These are phyloP conservation scores for Dalbergia cochinchinensis DNA, from an alignment of 306 rosid species.

Conservation along the genomic window DNA sequence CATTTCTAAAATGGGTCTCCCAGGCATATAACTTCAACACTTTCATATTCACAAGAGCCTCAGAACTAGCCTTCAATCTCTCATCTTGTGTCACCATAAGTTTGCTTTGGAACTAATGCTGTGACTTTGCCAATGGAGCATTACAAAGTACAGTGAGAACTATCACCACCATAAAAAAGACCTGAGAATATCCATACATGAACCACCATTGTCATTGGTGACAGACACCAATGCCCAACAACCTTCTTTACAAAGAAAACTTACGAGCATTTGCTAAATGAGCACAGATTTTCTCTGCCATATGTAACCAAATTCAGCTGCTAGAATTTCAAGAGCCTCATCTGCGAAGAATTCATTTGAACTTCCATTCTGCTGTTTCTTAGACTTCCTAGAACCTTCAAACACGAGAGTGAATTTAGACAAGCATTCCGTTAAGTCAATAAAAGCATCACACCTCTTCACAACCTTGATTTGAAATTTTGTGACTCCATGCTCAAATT, in stretches of 20 bases:
- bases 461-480: constrained; percentile 64
- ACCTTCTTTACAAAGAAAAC: constrained; percentile 71
- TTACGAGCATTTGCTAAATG: constrained; percentile 69
- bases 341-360: constrained; percentile 55
- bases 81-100: too few relatives aligned
- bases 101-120: too few relatives aligned
- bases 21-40: too few relatives aligned
- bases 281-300: constrained; percentile 56
- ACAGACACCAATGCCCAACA: constrained; percentile 64
- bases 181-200: constrained; percentile 62
- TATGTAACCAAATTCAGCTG: constrained; percentile 59
- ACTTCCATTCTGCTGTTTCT: constrained; percentile 43
- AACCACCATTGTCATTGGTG: constrained; percentile 56
- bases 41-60: too few relatives aligned
- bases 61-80: too few relatives aligned
- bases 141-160: too few relatives aligned
- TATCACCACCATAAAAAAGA: constrained; percentile 49
- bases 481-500: constrained; percentile 46
- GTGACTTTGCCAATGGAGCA: too few relatives aligned
- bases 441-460: constrained; percentile 42
- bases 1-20: too few relatives aligned
- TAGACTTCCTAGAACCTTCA: constrained; percentile 47
- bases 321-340: constrained; percentile 76
- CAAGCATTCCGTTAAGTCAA: constrained; percentile 41
- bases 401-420: constrained; percentile 62